Evolutionary conservation across 306 rosid genomes (phyloP).

Genomic region (Dryas drummondii): DNA sequence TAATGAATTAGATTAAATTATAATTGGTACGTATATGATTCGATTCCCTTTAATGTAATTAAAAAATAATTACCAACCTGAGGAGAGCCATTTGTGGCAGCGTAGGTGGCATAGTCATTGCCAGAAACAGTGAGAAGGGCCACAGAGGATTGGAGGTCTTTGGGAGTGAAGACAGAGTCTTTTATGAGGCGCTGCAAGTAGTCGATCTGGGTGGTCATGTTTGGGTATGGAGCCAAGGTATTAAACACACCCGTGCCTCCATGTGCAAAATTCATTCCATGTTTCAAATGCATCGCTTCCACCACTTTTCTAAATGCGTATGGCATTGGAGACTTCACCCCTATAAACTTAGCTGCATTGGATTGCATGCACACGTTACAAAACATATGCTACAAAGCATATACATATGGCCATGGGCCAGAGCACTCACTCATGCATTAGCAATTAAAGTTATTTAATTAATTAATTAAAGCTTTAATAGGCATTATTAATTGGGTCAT

Average conservation of each 20-base stretch:
- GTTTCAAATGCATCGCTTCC: slow-evolving; percentile 32
- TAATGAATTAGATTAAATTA: too few relatives aligned
- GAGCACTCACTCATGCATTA: too few relatives aligned
- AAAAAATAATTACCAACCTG: slow-evolving; percentile 31
- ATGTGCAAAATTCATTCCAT: slow-evolving; percentile 83
- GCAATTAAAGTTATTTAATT: not conserved
- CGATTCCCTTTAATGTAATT: too few relatives aligned
- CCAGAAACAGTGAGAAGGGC: slow-evolving; percentile 78
- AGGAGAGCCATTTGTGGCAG: slow-evolving; percentile 37
- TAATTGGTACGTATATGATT: too few relatives aligned
- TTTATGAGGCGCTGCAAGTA: slow-evolving; percentile 39
- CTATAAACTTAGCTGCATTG: slow-evolving; percentile 59
- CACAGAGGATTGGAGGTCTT: slow-evolving; percentile 49
- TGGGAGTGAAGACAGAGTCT: slow-evolving; percentile 28
- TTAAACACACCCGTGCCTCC: slow-evolving; percentile 88
- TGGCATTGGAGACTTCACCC: slow-evolving; percentile 77
- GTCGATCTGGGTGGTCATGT: slow-evolving; percentile 82
- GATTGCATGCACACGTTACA: not conserved
- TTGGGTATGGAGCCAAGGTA: slow-evolving; percentile 52
- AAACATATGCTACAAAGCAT: not conserved
- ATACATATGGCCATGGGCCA: too few relatives aligned
- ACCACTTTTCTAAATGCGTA: slow-evolving; percentile 53
- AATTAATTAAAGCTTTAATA: not conserved
- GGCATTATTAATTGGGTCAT: not conserved
- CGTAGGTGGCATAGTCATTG: slow-evolving; percentile 60